Evolutionary conservation across 2,329 filamentous ascomycete species (phyloP).

Genomic region (Cucurbitaria berberidis): DNA sequence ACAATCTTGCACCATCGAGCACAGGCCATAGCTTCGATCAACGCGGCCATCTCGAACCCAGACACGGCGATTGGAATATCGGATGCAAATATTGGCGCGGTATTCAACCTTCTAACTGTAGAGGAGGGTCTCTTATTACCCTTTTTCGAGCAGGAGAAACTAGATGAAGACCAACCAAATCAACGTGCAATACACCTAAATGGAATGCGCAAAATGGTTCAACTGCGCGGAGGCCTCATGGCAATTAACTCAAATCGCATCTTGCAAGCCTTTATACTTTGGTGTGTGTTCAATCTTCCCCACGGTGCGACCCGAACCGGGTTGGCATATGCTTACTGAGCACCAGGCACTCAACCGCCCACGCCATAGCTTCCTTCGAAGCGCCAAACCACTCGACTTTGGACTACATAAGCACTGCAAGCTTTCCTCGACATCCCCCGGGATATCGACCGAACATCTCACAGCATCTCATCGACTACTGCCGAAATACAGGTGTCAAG

Average conservation of each 20-base stretch:
- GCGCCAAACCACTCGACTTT: slow-evolving; percentile 40
- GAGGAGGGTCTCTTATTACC: slow-evolving; percentile 42
- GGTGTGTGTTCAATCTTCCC: slow-evolving; percentile 36
- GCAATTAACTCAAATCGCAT: slow-evolving; percentile 46
- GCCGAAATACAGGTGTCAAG: slow-evolving; percentile 36
- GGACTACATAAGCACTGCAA: slow-evolving; percentile 36
- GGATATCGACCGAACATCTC: slow-evolving; percentile 39
- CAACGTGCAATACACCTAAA: slow-evolving; percentile 43
- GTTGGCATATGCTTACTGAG: slow-evolving; percentile 47
- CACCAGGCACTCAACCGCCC: slow-evolving; percentile 49
- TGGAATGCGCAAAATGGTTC: slow-evolving; percentile 44
- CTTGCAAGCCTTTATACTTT: slow-evolving; percentile 51
- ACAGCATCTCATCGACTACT: slow-evolving; percentile 39
- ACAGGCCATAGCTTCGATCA: slow-evolving; percentile 43
- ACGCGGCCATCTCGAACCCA: slow-evolving; percentile 37
- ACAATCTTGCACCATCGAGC: slow-evolving; percentile 43
- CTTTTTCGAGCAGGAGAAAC: slow-evolving; percentile 21
- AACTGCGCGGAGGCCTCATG: slow-evolving; percentile 42
- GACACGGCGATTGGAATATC: slow-evolving; percentile 35
- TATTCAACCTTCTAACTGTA: slow-evolving; percentile 47
- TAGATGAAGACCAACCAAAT: slow-evolving; percentile 37
- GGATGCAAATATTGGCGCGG: slow-evolving; percentile 48
- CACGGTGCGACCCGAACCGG: slow-evolving; percentile 22
- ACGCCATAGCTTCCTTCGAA: slow-evolving; percentile 46
- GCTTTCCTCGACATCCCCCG: slow-evolving; percentile 36